Evolutionary conservation across 257 asterid genomes (phyloP), one percentile per base, ranked within the genome.

Genomic region (Catharanthus roseus): DNA sequence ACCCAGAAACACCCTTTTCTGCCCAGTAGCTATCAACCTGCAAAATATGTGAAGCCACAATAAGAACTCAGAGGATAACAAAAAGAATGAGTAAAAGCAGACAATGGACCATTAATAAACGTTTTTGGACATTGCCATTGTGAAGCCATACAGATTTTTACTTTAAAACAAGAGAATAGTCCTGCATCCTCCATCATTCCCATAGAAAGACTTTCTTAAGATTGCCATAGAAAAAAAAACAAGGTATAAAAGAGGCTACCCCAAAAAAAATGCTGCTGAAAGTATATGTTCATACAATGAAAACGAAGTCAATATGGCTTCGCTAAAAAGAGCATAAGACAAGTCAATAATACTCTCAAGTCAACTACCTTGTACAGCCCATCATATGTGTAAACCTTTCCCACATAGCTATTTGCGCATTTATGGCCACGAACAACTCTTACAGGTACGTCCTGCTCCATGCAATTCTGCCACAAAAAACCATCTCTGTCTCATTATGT

Each of bases 361-460:
- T 10, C 38, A 73, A 72, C 42, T 79, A 93, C 98, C 93, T 70
- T 75, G 82, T 93, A 93, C 69, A 93, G 77, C 68, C 98, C 98
- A 81, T 93, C 98, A 73, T 93, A 93, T 12, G 98, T 89, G 54
- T 90, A 93, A 70, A 93, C 97, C 79, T 87, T 93, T 54, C 92
- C 89, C n/a, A 84, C 97, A 21, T 90, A 89, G 79, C 98, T 93
- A 63, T 81, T 78, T 67, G 51, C 68, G 71, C 93, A 87, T 75
- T 83, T 80, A 74, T 91, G 98, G 56, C 98, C 98, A 19, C 98
- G 93, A 5, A 82, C 80, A 10, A 93, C 96, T 82, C 97, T 82
- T 47, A 93, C 92, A 65, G 95, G 96, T 41, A 84, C 72, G 26
- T 78, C 73, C 44, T 86, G 90, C 39, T 87, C 93, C 81, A 82